Conservation (phyloP, 257 asterid genomes). For the Plantago major region DNA sequence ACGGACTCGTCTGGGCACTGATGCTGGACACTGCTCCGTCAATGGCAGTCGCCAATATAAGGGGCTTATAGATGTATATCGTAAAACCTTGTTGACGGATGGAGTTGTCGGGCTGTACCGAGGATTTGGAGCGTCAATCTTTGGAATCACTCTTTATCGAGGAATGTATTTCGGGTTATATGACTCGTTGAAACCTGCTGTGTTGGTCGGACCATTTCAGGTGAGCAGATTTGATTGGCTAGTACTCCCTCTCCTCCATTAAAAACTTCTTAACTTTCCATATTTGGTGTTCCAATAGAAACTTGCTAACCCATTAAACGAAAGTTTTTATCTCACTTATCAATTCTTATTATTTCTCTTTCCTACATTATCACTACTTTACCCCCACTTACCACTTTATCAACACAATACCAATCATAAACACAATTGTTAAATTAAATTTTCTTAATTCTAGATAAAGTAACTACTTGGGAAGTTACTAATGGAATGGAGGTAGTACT, state of each 20-base stretch:
- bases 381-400: too few relatives aligned
- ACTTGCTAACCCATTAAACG: too few relatives aligned
- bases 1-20: conserved; percentile 56
- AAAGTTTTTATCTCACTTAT: too few relatives aligned
- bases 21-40: conserved; percentile 31
- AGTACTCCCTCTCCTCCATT: neutral
- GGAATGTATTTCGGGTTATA: conserved; percentile 98
- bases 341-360: too few relatives aligned
- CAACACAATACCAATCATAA: too few relatives aligned
- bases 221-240: conserved; percentile 25
- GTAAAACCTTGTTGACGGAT: conserved; percentile 69
- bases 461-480: too few relatives aligned
- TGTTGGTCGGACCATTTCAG: conserved; percentile 82
- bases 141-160: conserved; percentile 88
- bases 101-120: conserved; percentile 84
- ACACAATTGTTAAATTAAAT: too few relatives aligned
- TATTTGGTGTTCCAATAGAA: neutral
- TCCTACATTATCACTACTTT: too few relatives aligned
- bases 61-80: conserved; percentile 71
- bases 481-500: too few relatives aligned
- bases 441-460: too few relatives aligned
- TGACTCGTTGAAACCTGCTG: conserved; percentile 87
- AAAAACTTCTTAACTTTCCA: neutral
- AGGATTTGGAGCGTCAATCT: conserved; percentile 81
- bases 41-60: conserved; percentile 43